These are phyloP conservation scores for Pseudodiploospora longispora DNA, from an alignment of 2,329 filamentous ascomycete species.

Conservation along the genomic window DNA sequence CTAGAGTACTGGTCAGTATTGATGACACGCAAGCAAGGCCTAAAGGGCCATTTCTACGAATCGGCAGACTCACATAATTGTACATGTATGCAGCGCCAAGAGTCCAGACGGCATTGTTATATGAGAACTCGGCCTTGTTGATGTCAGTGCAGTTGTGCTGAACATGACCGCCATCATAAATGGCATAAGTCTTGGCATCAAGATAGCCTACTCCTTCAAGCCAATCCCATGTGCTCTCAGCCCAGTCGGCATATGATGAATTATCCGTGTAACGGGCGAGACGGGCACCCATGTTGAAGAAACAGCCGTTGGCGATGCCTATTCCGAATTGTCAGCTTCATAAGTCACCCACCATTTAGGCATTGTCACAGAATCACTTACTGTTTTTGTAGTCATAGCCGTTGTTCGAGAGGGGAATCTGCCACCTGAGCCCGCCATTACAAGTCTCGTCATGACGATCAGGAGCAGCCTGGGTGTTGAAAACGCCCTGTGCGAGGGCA, in stretches of 20 bases:
- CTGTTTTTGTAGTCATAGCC: slow-evolving; percentile 71
- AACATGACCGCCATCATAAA: slow-evolving; percentile 51
- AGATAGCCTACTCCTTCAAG: slow-evolving; percentile 48
- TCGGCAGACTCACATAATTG: slow-evolving; percentile 37
- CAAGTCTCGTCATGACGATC: slow-evolving; percentile 50
- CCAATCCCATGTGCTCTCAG: slow-evolving; percentile 57
- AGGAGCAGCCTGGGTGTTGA: slow-evolving; percentile 44
- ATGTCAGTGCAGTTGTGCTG: slow-evolving; percentile 45
- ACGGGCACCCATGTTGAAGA: slow-evolving; percentile 60
- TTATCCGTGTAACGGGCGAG: slow-evolving; percentile 64
- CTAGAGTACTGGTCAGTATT: slow-evolving; percentile 16
- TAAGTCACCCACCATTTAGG: not conserved
- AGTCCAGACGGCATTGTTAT: slow-evolving; percentile 51
- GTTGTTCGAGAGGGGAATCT: slow-evolving; percentile 65
- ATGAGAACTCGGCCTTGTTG: slow-evolving; percentile 51
- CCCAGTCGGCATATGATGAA: slow-evolving; percentile 55
- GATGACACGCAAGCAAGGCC: too few species aligned
- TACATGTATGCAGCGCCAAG: slow-evolving; percentile 57
- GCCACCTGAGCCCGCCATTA: slow-evolving; percentile 63
- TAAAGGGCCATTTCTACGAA: too few species aligned
- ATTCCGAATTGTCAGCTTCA: not conserved
- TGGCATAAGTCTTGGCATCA: slow-evolving; percentile 47
- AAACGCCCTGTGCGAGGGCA: slow-evolving; percentile 55
- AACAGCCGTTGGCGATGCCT: slow-evolving; percentile 49
- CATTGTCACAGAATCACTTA: slow-evolving; percentile 12